Base-by-base conservation (phyloP, 495 filamentous ascomycete species). In the Penicillium chermesinum region DNA sequence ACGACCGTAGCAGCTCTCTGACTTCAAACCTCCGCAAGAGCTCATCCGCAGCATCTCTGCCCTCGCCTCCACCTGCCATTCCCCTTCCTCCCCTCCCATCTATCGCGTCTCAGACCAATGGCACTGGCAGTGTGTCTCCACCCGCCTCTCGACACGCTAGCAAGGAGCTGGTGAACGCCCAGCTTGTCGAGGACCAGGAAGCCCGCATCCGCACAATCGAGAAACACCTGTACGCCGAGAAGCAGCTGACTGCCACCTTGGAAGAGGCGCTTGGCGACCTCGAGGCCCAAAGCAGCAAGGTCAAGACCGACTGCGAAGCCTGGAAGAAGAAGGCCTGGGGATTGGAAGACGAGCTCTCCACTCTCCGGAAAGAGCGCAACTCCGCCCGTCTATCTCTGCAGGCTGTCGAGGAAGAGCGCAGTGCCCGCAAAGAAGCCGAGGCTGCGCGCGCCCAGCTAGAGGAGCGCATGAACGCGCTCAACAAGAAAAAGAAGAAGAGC, bases 181-280 rank as follows among this genome's bases (percentile, higher is more conserved):
- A 88, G 59, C 33, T 76, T 5, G 67, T 74, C 40, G 91, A 97
- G 54, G 93, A 98, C 53, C 89, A 95, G 62, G 94, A 97, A 65
- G 84, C 86, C 33, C 91, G 89, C 39, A 94, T 98, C 61, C 84
- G 86, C 38, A 91, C 90, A 18, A 95, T 98, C 53, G 93, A 97
- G 74, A 96, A 96, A 74, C 90, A 97, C 62, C 80, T 98, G 22
- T 86, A 85, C 50, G 91, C 94, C 19, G 93, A 98, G 74, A 96
- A 95, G 64, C 91, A 97, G 61, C 83, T 98, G 19, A 97, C 91
- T 4, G 81, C 86, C 15, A 96, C 90, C 22, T 77, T 98, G 25
- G 93, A 98, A 62, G 91, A 97, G 69, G 94, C 93, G 18, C 78
- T 98, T 34, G 89, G 88, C 6, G 94, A 97, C 58, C 83, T 97